Evolutionary conservation across 768 basidiomycete genomes (phyloP), one percentile per base, ranked within the genome.

Genomic region (Solioccasus polychromus): DNA sequence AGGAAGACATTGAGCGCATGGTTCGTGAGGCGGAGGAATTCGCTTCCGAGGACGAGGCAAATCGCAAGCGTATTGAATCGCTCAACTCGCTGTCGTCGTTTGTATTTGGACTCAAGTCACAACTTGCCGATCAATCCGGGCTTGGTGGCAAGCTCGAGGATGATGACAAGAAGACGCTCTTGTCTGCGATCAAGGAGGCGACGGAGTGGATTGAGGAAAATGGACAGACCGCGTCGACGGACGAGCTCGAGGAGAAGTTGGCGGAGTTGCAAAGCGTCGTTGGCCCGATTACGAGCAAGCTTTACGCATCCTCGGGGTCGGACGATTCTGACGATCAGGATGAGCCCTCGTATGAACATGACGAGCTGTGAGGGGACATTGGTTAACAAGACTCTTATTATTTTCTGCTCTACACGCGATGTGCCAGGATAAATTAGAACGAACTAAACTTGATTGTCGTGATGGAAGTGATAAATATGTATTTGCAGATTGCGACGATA

Each of bases 1-100:
- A 95, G 74, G 94, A 97, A 69, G 94, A 97, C 65, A 97, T 97
- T 51, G 94, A 98, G 68, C 88, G 92, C 66, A 98, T 98, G 94
- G 91, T 97, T 34, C 64, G 68, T 50, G 94, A 96, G 66, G 94
- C 94, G 44, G 93, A 95, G 81, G n/a, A 92, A 60, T 94, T 89
- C 55, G 86, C 87, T 2, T 68, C 78, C 7, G 87, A 89, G 68
- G 89, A 91, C 47, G 88, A 79, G 67, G 77, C 78, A 34, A 82
- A 85, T 63, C 80, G 85, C 55, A 88, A 87, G 69, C 83, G 86
- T 39, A 88, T 91, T 50, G 91, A 92, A 62, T 77, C 86, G n/a
- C 79, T 91, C 47, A 91, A 92, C 72, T 73, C 74, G 19, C 78
- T 92, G 36, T 89, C 88, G 14, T 78, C 85, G 35, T 90, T 84